Percentiles rank a stretch among this genome's conserved stretches.
These are phyloP conservation scores for Xylariaceae sp. DNA, from an alignment of 2,329 filamentous ascomycete species.

Conservation along the genomic window DNA sequence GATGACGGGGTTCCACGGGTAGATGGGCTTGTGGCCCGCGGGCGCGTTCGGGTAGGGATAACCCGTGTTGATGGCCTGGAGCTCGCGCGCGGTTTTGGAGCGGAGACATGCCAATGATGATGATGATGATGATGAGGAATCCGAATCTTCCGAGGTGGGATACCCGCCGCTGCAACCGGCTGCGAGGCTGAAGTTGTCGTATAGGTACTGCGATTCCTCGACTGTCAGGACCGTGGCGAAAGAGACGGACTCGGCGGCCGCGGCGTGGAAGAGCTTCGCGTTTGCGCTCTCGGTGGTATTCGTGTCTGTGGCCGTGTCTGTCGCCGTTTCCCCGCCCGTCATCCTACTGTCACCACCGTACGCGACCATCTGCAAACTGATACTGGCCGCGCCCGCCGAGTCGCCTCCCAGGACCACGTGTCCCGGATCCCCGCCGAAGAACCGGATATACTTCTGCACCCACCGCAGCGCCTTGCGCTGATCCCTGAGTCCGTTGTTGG, in stretches of 20 bases:
- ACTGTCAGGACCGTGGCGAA: constrained; percentile 44
- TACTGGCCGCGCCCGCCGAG: constrained; percentile 61
- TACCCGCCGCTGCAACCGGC: constrained; percentile 36
- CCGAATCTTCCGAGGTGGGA: constrained; percentile 12
- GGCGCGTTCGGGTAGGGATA: constrained; percentile 34
- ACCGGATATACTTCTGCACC: constrained; percentile 59
- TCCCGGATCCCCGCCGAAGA: constrained; percentile 64
- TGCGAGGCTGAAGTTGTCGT: constrained; percentile 41
- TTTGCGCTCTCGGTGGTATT: too few relatives aligned
- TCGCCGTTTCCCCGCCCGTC: too few relatives aligned
- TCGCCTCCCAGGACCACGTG: constrained; percentile 65
- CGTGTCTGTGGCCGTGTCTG: too few relatives aligned
- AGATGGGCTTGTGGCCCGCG: constrained; percentile 35
- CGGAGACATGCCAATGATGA: constrained; percentile 41
- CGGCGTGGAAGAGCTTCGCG: constrained; percentile 45
- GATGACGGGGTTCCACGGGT: constrained; percentile 50
- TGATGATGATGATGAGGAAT: too few relatives aligned
- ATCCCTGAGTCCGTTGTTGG: constrained; percentile 67
- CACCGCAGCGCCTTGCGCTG: constrained; percentile 64
- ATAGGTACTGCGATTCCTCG: constrained; percentile 46
- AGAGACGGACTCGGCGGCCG: constrained; percentile 46
- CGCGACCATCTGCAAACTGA: constrained; percentile 58
- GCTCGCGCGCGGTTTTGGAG: constrained; percentile 34
- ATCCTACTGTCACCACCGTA: too few relatives aligned
- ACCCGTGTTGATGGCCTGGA: constrained; percentile 39